Percentiles rank a stretch among this genome's conserved stretches.
phyloP scores from a whole-genome alignment of 2,329 filamentous ascomycete genomes.

The Fusarium sp. region DNA sequence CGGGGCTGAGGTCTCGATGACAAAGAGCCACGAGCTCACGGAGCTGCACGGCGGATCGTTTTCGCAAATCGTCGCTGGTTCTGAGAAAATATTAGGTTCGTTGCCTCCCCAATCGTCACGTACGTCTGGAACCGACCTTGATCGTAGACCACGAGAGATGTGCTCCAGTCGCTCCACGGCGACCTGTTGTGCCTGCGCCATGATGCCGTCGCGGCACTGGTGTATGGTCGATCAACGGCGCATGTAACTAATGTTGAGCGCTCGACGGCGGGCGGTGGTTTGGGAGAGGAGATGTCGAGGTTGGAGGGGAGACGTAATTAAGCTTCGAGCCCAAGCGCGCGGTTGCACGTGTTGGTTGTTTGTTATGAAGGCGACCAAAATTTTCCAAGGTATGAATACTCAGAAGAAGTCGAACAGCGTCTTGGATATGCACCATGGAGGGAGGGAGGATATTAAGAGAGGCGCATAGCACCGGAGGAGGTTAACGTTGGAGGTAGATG shows the following conservation, averaged over 20 bases:
- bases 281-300: slow-evolving; percentile 13
- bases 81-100: slow-evolving; percentile 47
- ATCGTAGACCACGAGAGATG: slow-evolving; percentile 67
- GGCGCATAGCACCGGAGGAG: slow-evolving; percentile 46
- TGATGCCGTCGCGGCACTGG: slow-evolving; percentile 50
- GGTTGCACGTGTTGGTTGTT: slow-evolving; percentile 34
- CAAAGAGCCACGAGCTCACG: slow-evolving; percentile 68
- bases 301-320: slow-evolving; percentile 17
- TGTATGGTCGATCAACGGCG: slow-evolving; percentile 41
- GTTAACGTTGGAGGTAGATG: slow-evolving; percentile 41
- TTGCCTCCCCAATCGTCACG: not conserved
- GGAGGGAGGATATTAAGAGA: slow-evolving; percentile 29
- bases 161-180: slow-evolving; percentile 69
- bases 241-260: slow-evolving; percentile 47
- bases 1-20: slow-evolving; percentile 80
- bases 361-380: not conserved
- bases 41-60: slow-evolving; percentile 66
- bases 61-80: slow-evolving; percentile 63
- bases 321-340: slow-evolving; percentile 32
- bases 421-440: slow-evolving; percentile 34
- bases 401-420: slow-evolving; percentile 8
- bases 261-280: slow-evolving; percentile 12
- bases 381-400: slow-evolving; percentile 6
- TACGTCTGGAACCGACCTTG: slow-evolving; percentile 59
- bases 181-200: slow-evolving; percentile 64